These are phyloP conservation scores for Dendrothele bispora DNA, from an alignment of 768 basidiomycete genomes.

Conservation along the genomic window DNA sequence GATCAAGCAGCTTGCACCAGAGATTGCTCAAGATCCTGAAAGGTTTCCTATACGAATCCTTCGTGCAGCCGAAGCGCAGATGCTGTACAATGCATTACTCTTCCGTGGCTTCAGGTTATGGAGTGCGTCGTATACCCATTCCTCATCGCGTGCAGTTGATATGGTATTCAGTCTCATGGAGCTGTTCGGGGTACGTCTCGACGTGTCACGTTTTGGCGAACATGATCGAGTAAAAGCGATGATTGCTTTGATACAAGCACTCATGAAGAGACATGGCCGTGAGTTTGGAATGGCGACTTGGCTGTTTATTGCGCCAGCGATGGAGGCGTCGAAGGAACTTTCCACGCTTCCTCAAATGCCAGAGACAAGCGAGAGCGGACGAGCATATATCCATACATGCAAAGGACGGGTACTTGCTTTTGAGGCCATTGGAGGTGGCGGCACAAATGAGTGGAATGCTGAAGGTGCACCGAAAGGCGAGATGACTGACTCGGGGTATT, in stretches of 20 bases:
- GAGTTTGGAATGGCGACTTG: background rate
- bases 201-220: background rate
- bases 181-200: constrained; percentile 1
- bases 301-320: background rate
- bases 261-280: background rate
- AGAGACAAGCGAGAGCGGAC: background rate
- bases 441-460: background rate
- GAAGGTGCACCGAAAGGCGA: background rate
- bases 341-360: background rate
- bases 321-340: background rate
- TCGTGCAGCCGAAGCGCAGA: too few relatives aligned
- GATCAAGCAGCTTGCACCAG: background rate
- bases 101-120: too few relatives aligned
- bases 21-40: background rate
- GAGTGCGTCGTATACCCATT: background rate
- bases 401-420: background rate
- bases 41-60: background rate
- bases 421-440: background rate
- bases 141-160: constrained; percentile 3
- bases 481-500: background rate
- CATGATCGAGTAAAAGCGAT: constrained; percentile 3
- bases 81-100: too few relatives aligned
- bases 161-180: constrained; percentile 9
- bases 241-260: background rate
- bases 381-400: background rate